A percentile compares a stretch with the other conserved stretches of the same genome.
phyloP scores from a whole-genome alignment of 2,329 filamentous ascomycete species.

The Pseudogymnoascus sp. region DNA sequence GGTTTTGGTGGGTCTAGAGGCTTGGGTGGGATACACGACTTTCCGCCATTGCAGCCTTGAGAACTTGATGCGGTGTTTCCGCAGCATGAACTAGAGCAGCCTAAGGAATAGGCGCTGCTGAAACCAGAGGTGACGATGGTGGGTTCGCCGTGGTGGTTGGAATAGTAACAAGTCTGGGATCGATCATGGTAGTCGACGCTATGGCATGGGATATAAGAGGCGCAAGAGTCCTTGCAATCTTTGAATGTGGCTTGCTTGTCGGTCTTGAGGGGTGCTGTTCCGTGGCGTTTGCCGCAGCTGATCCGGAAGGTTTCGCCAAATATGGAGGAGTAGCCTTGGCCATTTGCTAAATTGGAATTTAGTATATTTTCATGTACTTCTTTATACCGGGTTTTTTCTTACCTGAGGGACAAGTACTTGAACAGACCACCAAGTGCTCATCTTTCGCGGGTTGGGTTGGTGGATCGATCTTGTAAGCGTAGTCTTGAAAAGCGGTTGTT shows the following conservation, averaged over 20 bases:
- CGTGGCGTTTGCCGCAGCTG: not conserved
- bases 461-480: not conserved
- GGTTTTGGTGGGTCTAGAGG: not conserved
- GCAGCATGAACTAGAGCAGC: not conserved
- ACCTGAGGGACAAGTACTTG: not conserved
- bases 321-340: not conserved
- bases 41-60: not conserved
- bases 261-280: not conserved
- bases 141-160: not conserved
- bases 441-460: not conserved
- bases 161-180: not conserved
- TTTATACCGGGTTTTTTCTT: not conserved
- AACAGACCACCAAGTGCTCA: not conserved
- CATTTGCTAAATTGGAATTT: not conserved
- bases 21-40: not conserved
- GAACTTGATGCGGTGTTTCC: not conserved
- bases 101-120: not conserved
- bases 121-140: not conserved
- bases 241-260: not conserved
- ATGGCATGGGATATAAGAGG: not conserved
- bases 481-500: not conserved
- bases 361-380: not conserved
- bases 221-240: not conserved
- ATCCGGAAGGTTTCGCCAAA: not conserved
- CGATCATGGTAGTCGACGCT: not conserved